Base-by-base conservation (phyloP, 179 eudicot genomes). In the Carnegiea gigantea region DNA sequence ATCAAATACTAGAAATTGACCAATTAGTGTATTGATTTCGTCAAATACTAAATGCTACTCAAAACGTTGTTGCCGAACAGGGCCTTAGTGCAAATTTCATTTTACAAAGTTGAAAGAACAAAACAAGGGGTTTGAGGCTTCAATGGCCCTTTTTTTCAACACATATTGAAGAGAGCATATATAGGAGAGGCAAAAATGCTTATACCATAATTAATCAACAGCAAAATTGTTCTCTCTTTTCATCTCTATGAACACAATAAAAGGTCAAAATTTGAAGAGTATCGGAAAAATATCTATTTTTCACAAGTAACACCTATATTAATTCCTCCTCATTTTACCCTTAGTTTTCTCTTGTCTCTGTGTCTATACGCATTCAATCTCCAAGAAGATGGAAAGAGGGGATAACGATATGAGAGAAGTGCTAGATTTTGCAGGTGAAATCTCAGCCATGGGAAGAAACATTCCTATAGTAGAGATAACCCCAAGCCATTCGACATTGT, bases 371-470 rank as follows among this genome's bases (percentile, higher is more conserved):
- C 44, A 70, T 70, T 2, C 73, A 33, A 30, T 4, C 40, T 9
- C 67, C 67, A 70, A 33, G 20, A 4, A 28, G 11, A 28, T 46
- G 20, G 26, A 48, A 46, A 76, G 57, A 48, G 62, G 54, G 46
- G 40, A 38, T 4, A 38, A 38, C 2, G 33, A 54, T 71, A 40
- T 24, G 21, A 48, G 49, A 30, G 67, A 68, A 68, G 6, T 20
- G 20, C 21, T 17, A 14, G 1, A 49, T 62, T 46, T 44, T n/a
- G 18, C 14, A 72, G 76, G 79, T 81, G 60, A 62, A 59, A 81
- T 84, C 84, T 83, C 64, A 72, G 73, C 84, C 85, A 92, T 92
- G 95, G 93, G 90, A 87, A 92, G 93, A 77, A 81, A 44, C 46
- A 40, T 90, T 82, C 89, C 89, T 80, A 49, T 49, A 49, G 86